A percentile compares a stretch with the other conserved stretches of the same genome.
Evolutionary conservation across 108 stramenopile species (phyloP).

Genomic region (Stephanodiscus triporus): DNA sequence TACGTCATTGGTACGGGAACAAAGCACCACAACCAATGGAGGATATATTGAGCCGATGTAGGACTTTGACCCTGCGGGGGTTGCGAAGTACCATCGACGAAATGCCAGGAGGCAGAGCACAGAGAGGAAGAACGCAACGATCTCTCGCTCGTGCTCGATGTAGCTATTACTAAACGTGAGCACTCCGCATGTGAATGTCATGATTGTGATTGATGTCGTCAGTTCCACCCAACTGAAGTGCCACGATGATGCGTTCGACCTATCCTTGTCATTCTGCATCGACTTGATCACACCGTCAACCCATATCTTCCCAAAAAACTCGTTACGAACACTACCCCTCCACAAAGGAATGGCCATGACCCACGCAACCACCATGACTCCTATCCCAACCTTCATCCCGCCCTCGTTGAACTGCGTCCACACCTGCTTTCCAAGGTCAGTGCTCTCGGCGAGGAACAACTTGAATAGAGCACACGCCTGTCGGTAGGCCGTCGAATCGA

Average conservation of each 20-base stretch:
- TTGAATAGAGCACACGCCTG: conserved; percentile 78
- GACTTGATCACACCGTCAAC: neutral
- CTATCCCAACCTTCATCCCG: conserved; percentile 76
- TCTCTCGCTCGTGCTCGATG: conserved; percentile 64
- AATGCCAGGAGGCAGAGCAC: conserved; percentile 54
- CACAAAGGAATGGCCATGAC: conserved; percentile 40
- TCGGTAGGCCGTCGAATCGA: conserved; percentile 64
- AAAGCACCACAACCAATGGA: conserved; percentile 54
- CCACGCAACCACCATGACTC: conserved; percentile 54
- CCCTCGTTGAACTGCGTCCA: conserved; percentile 85
- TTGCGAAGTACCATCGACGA: conserved; percentile 36
- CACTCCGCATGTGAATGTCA: conserved; percentile 67
- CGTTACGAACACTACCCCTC: conserved; percentile 30
- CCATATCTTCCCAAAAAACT: conserved; percentile 15
- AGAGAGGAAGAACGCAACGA: conserved; percentile 67
- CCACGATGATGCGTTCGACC: conserved; percentile 1
- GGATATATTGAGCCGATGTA: conserved; percentile 3
- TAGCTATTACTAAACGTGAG: conserved; percentile 86
- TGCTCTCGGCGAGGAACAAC: conserved; percentile 69
- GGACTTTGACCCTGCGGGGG: neutral
- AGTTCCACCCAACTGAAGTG: conserved; percentile 47
- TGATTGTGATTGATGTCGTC: conserved; percentile 43
- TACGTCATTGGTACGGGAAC: conserved; percentile 60
- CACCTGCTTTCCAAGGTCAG: conserved; percentile 78
- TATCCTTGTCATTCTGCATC: neutral